Evolutionary conservation across 257 asterid genomes (phyloP).

Genomic region (Solanum piurae): DNA sequence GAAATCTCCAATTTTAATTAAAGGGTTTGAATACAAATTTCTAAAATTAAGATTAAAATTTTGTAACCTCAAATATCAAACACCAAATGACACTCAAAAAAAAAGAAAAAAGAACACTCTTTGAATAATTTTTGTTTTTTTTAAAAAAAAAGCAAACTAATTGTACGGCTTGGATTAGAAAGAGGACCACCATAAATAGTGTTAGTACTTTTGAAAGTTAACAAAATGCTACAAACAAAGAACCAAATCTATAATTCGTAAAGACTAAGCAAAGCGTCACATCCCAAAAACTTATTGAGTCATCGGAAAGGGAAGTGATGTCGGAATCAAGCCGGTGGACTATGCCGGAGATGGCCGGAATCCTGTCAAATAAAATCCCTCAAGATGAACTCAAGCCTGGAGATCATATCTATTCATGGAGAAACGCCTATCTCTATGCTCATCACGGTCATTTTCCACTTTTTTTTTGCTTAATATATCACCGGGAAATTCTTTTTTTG

Average conservation of each 20-base stretch:
- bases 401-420: constrained; percentile 89
- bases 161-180: not conserved
- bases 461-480: not conserved
- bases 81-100: no score
- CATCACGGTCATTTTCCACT: constrained; percentile 51
- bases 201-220: not conserved
- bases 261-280: not conserved
- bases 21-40: no score
- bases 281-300: not conserved
- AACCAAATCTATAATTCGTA: not conserved
- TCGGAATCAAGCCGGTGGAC: not conserved
- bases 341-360: constrained; percentile 11
- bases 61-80: not conserved
- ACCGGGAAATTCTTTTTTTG: not conserved
- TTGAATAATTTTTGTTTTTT: not conserved
- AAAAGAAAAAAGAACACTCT: not conserved
- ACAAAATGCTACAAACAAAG: not conserved
- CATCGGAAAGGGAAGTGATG: not conserved
- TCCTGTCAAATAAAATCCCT: constrained; percentile 58
- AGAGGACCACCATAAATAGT: not conserved
- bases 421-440: constrained; percentile 63
- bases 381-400: constrained; percentile 52
- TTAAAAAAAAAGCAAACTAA: not conserved
- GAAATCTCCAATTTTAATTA: no score
- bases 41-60: not conserved